A percentile compares a stretch with the other conserved stretches of the same genome.
These are phyloP conservation scores for Aristolochia californica DNA, from an alignment of 164 flowering plant species.

Conservation along the genomic window DNA sequence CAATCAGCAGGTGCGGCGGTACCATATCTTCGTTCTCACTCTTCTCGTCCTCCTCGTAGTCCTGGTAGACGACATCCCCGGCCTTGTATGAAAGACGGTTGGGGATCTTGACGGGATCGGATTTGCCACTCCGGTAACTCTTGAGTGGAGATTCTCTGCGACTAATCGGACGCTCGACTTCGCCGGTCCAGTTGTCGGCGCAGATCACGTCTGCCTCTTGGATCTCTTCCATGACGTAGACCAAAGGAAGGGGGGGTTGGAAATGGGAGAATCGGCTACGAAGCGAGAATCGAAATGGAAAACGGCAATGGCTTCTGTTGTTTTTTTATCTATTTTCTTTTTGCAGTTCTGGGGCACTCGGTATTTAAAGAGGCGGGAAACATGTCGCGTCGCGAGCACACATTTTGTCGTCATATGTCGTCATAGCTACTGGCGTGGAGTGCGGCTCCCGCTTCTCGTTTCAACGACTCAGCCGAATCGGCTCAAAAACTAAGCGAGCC, in stretches of 20 bases:
- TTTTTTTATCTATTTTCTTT: too few species aligned
- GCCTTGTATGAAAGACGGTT: not conserved
- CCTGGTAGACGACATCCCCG: not conserved
- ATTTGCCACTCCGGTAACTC: not conserved
- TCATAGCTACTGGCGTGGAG: slow-evolving; percentile 5
- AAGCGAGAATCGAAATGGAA: slow-evolving; percentile 3
- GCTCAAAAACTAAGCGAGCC: too few species aligned
- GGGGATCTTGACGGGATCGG: slow-evolving; percentile 1
- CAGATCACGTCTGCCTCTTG: slow-evolving; percentile 26
- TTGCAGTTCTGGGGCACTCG: too few species aligned
- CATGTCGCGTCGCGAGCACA: not conserved
- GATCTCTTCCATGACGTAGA: slow-evolving; percentile 23
- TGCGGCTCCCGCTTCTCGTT: slow-evolving; percentile 6
- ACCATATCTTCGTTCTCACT: slow-evolving; percentile 26
- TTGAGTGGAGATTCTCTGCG: not conserved
- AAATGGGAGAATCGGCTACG: not conserved
- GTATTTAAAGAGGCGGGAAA: not conserved
- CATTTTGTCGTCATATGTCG: slow-evolving; percentile 11
- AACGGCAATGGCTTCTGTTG: slow-evolving; percentile 1
- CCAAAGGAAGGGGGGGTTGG: not conserved
- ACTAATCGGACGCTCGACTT: not conserved
- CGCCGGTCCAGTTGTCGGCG: not conserved
- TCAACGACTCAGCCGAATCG: too few species aligned
- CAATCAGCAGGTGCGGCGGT: slow-evolving; percentile 39
- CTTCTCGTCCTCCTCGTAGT: slow-evolving; percentile 19